phyloP scores from a whole-genome alignment of 164 flowering plant genomes.

The Akebia trifoliata region DNA sequence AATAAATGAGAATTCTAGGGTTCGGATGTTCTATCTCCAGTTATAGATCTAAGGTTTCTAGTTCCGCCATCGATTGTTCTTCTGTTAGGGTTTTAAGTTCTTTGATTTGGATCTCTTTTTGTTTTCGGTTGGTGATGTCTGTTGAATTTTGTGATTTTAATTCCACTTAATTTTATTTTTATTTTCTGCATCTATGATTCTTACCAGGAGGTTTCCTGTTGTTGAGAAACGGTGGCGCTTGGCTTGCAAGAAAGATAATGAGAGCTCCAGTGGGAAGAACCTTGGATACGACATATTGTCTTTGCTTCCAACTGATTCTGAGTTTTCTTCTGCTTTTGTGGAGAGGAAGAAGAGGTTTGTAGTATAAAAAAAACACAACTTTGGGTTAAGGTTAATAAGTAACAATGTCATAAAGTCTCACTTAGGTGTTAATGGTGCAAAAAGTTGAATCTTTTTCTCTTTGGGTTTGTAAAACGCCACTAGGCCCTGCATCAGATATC shows the following conservation, averaged over 20 bases:
- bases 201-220: conserved; percentile 77
- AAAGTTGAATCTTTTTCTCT: too few species aligned
- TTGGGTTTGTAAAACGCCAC: too few species aligned
- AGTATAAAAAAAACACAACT: too few species aligned
- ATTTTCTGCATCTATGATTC: neutral
- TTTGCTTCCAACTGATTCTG: conserved; percentile 61
- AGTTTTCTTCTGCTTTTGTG: conserved; percentile 56
- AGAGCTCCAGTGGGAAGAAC: conserved; percentile 24
- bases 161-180: neutral
- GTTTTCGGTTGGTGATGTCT: neutral
- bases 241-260: conserved; percentile 51
- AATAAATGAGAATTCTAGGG: too few species aligned
- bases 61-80: too few species aligned
- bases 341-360: conserved; percentile 65
- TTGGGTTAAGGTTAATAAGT: too few species aligned
- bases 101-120: neutral
- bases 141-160: neutral
- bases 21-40: too few species aligned
- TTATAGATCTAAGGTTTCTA: conserved; percentile 16
- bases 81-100: too few species aligned
- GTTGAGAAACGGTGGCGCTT: conserved; percentile 84
- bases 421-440: too few species aligned
- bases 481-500: too few species aligned
- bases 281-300: conserved; percentile 17
- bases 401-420: too few species aligned